Evolutionary conservation across 2,329 filamentous ascomycete genomes (phyloP), one percentile per base, ranked within the genome.

Genomic region (Aspergillus caelatus): DNA sequence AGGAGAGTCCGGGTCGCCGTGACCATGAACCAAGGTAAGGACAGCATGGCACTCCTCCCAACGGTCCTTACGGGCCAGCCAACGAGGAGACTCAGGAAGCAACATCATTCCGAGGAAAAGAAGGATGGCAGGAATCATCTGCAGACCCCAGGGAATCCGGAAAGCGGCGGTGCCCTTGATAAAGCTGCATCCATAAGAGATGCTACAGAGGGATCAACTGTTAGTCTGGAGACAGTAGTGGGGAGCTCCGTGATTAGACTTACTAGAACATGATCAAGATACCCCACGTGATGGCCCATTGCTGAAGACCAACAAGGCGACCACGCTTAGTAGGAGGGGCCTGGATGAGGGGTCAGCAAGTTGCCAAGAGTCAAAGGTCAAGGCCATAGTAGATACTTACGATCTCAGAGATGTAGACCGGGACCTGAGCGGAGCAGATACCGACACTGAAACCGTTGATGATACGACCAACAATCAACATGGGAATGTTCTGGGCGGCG

Each of bases 361-460:
- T 9, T 39, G 52, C 8, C n/a, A 53, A 7, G 16, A 21, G 26
- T 19, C 19, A 26, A 72, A 91, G 88, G 60, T 86, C 82, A 68
- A 89, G 84, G 75, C 90, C 91, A n/a, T 90, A 84, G 0, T 87
- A 88, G 3, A 89, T 19, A 45, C 62, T 63, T 62, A 74, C 88
- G 21, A 91, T 81, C 74, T 92, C 90, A 58, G 88, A 84, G 66
- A 90, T 86, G 74, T 91, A 92, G 23, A 91, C 86, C 0, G 88
- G 89, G 1, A 91, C 89, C 69, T 91, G 82, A 9, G 89, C 88
- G 32, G 89, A 91, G 67, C 87, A 88, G 69, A 93, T 92, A 64
- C 91, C 91, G 61, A 93, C 89, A 62, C 88, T 88, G 68, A 93
- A 72, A 48, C 91, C 91, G 66, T 90, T 89, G 75, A 93, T 86